phyloP scores from a whole-genome alignment of 2,329 filamentous ascomycete species.

The Paraphoma sp. region DNA sequence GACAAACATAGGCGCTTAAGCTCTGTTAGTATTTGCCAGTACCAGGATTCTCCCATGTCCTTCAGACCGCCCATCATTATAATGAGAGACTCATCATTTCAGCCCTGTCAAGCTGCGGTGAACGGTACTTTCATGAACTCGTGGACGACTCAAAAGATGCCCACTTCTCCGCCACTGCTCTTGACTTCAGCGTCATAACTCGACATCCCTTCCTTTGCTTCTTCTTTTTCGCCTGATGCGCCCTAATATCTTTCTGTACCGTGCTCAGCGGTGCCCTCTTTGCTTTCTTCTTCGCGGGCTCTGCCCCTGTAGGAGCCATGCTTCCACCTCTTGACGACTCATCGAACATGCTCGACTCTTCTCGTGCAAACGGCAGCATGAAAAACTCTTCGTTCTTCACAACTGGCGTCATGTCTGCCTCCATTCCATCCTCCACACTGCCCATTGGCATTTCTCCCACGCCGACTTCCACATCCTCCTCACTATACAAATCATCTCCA shows the following conservation, averaged over 20 bases:
- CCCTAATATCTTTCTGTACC: neutral
- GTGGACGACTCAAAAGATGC: neutral
- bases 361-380: neutral
- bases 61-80: too few species aligned
- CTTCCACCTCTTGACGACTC: neutral
- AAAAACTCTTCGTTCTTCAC: neutral
- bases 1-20: too few species aligned
- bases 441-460: too few species aligned
- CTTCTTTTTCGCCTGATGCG: neutral
- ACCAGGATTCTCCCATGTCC: too few species aligned
- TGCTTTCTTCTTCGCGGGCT: neutral
- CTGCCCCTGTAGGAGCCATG: neutral
- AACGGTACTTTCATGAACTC: too few species aligned
- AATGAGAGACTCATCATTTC: too few species aligned
- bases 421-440: neutral
- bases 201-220: neutral
- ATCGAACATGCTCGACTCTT: neutral
- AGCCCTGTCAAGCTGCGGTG: too few species aligned
- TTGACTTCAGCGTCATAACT: neutral
- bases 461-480: neutral
- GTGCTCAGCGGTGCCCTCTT: neutral
- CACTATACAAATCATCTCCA: neutral
- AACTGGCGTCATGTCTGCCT: neutral
- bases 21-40: too few species aligned
- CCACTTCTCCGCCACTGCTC: neutral